Evolutionary conservation across 805 yeast species (phyloP), one percentile per base, ranked within the genome.

Genomic region (Ogataea allantospora): DNA sequence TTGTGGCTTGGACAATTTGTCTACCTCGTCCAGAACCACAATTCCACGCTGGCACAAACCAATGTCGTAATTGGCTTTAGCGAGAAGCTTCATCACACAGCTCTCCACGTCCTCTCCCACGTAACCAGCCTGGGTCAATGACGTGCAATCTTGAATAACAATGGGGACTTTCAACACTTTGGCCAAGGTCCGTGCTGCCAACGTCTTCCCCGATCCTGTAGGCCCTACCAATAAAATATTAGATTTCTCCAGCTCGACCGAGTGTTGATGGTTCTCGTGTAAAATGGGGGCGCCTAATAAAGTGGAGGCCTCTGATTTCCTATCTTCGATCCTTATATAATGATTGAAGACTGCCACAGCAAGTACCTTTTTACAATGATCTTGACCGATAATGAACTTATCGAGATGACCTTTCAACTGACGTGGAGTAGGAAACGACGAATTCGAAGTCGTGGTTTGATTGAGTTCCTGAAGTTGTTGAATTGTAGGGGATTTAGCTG

Each of bases 81-180:
- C 70, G 33, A 76, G 54, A 14, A 77, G 57, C 39, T 78, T 65
- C 51, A 74, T 77, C 16, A 77, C 66, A 46, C 82, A 76, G 20
- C 70, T 60, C 43, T 78, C 82, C 12, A 75, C 78, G 55, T 78
- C 83, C 42, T 77, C 83, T 16, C 83, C 83, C 29, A 78, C 75
- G 48, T 78, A 77, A 6, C 83, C 83, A 0, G 83, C 80, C 49
- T 77, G 83, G 0, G 83, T 77, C 41, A 77, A 50, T 29, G 78
- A 74, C 0, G 83, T 77, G 51, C 83, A 78, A 48, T 77, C 83
- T 5, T 77, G 75, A 10, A 77, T 76, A 0, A 78, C 71, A 25
- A 77, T 70, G 2, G 83, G 83, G 17, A 74, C 78, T 20, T 75
- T 70, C 27, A 77, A 51, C 1, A 68, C 60, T 25, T 63, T 65